Conservation (phyloP, 2,329 filamentous ascomycete species). For the Botrytis galanthina region DNA sequence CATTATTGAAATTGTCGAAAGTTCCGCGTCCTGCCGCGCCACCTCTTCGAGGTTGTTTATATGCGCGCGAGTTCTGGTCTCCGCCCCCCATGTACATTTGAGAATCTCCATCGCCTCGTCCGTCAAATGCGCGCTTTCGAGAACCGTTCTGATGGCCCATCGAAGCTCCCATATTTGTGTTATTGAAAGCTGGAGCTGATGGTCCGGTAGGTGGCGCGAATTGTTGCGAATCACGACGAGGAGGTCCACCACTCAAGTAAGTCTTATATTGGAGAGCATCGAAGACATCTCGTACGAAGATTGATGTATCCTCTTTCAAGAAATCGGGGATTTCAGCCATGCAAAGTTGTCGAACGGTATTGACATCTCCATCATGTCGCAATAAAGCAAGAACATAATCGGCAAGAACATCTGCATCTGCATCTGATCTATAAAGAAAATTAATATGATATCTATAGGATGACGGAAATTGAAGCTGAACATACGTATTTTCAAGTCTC, state of each 20-base stretch:
- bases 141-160: slow-evolving; percentile 35
- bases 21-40: slow-evolving; percentile 42
- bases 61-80: slow-evolving; percentile 44
- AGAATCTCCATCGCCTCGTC: slow-evolving; percentile 44
- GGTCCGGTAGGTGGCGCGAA: slow-evolving; percentile 36
- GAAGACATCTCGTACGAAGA: slow-evolving; percentile 72
- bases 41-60: slow-evolving; percentile 61
- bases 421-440: slow-evolving; percentile 59
- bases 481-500: slow-evolving; percentile 72
- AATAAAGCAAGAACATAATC: slow-evolving; percentile 81
- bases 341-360: slow-evolving; percentile 65
- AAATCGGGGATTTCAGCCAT: slow-evolving; percentile 74
- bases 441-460: slow-evolving; percentile 5
- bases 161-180: slow-evolving; percentile 28
- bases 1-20: slow-evolving; percentile 38
- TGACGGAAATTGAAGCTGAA: slow-evolving; percentile 26
- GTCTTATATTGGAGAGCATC: slow-evolving; percentile 60
- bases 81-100: slow-evolving; percentile 36
- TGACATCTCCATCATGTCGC: slow-evolving; percentile 63
- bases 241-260: slow-evolving; percentile 53
- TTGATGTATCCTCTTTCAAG: slow-evolving; percentile 61
- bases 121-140: slow-evolving; percentile 56
- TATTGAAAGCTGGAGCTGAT: slow-evolving; percentile 30
- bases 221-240: slow-evolving; percentile 33
- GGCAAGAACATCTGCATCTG: slow-evolving; percentile 76